Percentiles rank a stretch among this genome's conserved stretches.
Conservation (phyloP, 140 eudicot species). For the Stevia rebaudiana region DNA sequence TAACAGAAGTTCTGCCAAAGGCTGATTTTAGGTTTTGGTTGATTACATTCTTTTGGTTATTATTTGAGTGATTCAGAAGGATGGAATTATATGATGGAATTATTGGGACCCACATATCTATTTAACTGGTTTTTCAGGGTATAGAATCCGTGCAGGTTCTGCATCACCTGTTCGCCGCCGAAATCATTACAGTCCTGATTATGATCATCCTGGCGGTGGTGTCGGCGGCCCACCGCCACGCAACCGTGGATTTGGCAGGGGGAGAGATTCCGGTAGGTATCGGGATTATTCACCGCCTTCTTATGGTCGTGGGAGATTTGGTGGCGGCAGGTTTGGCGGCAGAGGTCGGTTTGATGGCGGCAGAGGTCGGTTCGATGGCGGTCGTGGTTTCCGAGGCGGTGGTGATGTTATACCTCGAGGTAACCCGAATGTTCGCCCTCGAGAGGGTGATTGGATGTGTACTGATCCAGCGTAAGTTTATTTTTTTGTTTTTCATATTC, state of each 20-base stretch:
- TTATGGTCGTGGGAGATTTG: slow-evolving; percentile 62
- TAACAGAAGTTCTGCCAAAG: slow-evolving; percentile 18
- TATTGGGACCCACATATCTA: slow-evolving; percentile 17
- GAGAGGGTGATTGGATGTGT: slow-evolving; percentile 98
- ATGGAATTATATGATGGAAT: slow-evolving; percentile 6
- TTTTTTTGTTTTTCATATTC: not conserved
- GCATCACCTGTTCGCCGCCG: slow-evolving; percentile 80
- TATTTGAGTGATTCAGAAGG: slow-evolving; percentile 6
- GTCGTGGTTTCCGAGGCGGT: slow-evolving; percentile 59
- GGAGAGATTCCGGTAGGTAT: slow-evolving; percentile 61
- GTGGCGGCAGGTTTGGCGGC: slow-evolving; percentile 36
- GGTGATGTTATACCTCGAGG: slow-evolving; percentile 52
- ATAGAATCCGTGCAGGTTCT: slow-evolving; percentile 84
- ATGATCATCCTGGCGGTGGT: slow-evolving; percentile 52
- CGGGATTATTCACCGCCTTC: slow-evolving; percentile 80
- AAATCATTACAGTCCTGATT: slow-evolving; percentile 72
- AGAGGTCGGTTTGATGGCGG: slow-evolving; percentile 54
- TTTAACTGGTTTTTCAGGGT: slow-evolving; percentile 79
- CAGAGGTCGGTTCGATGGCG: slow-evolving; percentile 40
- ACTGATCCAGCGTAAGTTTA: slow-evolving; percentile 73
- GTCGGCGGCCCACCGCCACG: slow-evolving; percentile 53
- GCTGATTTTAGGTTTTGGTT: slow-evolving; percentile 22
- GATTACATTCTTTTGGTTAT: slow-evolving; percentile 20
- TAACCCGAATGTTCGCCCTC: slow-evolving; percentile 84
- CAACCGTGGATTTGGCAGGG: slow-evolving; percentile 71